These are phyloP conservation scores for Candida gigantensis DNA, from an alignment of 1,139 yeast genomes.

Conservation along the genomic window DNA sequence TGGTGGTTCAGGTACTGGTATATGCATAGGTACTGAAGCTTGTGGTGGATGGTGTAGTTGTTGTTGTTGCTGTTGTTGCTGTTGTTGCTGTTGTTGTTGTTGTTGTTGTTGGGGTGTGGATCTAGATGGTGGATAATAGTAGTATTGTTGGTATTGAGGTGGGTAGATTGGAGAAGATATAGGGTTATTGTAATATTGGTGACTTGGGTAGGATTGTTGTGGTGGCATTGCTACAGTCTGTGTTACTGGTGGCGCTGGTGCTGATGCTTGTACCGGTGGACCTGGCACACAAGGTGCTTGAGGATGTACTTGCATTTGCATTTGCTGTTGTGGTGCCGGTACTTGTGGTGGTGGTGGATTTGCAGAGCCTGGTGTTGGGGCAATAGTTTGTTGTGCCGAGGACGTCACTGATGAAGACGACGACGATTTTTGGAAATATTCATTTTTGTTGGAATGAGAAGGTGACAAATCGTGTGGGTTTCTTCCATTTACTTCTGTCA, in stretches of 20 bases:
- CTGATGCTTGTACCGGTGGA: constrained; percentile 4
- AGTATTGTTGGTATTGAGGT: constrained; percentile 8
- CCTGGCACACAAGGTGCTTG: no score
- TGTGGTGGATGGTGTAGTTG: constrained; percentile 13
- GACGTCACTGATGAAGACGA: constrained; percentile 1
- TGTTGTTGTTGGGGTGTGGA: neutral
- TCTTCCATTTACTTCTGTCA: no score
- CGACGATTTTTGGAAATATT: no score
- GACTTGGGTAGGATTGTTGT: constrained; percentile 3
- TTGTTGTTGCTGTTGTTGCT: constrained; percentile 10
- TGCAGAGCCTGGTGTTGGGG: no score
- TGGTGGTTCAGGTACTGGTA: constrained; percentile 7
- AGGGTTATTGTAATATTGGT: neutral
- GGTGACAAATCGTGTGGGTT: no score
- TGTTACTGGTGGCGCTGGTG: constrained; percentile 2
- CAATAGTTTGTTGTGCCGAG: no score
- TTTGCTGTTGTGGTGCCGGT: no score
- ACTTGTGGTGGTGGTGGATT: no score
- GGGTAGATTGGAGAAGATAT: neutral
- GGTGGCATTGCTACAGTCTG: constrained; percentile 1
- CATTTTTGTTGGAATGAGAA: no score
- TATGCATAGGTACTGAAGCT: constrained; percentile 8
- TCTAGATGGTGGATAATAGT: constrained; percentile 7
- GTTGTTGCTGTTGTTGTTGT: constrained; percentile 6
- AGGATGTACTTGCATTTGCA: no score